Evolutionary conservation across 108 stramenopile species (phyloP), one percentile per base, ranked within the genome.

Genomic region (Aureococcus anophagefferens): DNA sequence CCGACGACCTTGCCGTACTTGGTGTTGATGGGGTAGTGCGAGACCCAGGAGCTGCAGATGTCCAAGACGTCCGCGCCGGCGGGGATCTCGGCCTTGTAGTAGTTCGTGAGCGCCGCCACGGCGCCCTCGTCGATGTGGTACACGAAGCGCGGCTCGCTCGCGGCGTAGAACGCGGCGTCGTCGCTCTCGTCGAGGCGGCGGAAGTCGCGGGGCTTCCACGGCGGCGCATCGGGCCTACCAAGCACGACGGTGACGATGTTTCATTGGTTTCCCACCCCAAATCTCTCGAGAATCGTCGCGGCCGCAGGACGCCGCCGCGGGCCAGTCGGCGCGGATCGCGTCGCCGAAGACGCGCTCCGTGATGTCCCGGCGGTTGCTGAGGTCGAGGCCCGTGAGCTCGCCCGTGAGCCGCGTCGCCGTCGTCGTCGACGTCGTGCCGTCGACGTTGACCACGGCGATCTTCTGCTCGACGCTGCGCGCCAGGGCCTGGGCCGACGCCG

Each of bases 11-110:
- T n/a, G n/a, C n/a, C n/a, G n/a, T n/a, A n/a, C 11, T 70, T 84
- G 30, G 46, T 71, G 65, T 14, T 34, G 29, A 18, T 35, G 33
- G 88, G 90, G 76, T 85, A 91, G 71, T 91, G 92, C 68, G 83
- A 85, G 32, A 97, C 94, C 96, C 96, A 97, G 5, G 86, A 87
- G 45, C 90, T 91, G 72, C 94, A 95, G 74, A 97, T 94, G 83
- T 97, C 96, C 63, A 97, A 78, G 67, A 97, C 89, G 31, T 82
- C 81, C 17, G 86, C 86, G 17, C 80, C 83, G 9, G 76, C 66
- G 17, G 80, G 81, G 63, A 97, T 88, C 59, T 83, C 88, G 63
- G 86, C 88, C 35, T 90, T 76, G 77, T 97, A 97, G 74, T 93
- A 97, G 68, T 93, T 90, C 21, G 90, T 91, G 46, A 93, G 66